Conservation (phyloP, 2,329 filamentous ascomycete genomes). For the Fusarium longipes region DNA sequence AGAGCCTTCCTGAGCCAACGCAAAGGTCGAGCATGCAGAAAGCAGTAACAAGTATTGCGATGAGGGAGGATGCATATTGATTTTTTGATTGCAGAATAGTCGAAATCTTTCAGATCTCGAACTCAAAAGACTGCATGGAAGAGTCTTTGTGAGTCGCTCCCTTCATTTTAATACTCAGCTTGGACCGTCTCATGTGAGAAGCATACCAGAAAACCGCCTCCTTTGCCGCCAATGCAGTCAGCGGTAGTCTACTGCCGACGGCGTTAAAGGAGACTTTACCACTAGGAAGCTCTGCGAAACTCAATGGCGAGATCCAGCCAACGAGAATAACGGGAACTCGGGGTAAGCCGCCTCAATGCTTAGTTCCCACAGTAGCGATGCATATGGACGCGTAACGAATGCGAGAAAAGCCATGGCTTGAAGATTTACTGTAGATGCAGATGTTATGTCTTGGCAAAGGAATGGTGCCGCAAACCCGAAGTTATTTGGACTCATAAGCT, state of each 20-base stretch:
- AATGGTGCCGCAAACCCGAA: not conserved
- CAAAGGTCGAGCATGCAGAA: not conserved
- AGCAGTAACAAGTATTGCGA: not conserved
- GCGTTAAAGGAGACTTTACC: slow-evolving; percentile 9
- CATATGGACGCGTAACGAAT: not conserved
- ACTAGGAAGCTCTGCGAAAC: slow-evolving; percentile 2
- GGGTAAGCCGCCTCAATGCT: not conserved
- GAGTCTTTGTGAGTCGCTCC: too few species aligned
- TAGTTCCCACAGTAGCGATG: not conserved
- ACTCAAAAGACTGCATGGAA: not conserved
- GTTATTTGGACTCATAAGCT: not conserved
- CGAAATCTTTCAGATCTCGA: not conserved
- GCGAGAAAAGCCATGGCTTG: not conserved
- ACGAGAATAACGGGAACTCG: not conserved
- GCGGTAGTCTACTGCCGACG: not conserved
- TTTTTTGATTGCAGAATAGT: rapidly evolving
- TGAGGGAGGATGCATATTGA: slow-evolving; percentile 1
- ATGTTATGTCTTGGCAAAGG: not conserved
- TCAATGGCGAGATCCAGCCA: slow-evolving; percentile 13
- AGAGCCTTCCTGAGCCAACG: not conserved
- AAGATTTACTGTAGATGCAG: not conserved
- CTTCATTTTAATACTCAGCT: not conserved
- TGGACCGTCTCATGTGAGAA: not conserved
- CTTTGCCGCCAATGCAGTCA: not conserved
- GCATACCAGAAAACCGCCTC: slow-evolving; percentile 6